These are phyloP conservation scores for Populus trichocarpa DNA, from an alignment of 441 rosid genomes.

Conservation along the genomic window DNA sequence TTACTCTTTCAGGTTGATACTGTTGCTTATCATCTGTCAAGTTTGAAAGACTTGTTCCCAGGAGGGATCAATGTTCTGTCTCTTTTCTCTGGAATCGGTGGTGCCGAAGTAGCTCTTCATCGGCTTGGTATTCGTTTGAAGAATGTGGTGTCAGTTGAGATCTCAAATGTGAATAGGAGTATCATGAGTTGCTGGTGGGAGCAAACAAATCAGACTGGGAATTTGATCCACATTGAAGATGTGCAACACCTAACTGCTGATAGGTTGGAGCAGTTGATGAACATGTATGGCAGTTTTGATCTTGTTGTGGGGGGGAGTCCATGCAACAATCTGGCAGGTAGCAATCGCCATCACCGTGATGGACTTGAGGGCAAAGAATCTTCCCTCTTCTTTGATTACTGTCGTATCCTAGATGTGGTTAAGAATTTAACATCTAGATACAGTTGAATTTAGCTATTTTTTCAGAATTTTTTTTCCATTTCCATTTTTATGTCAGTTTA, in stretches of 20 bases:
- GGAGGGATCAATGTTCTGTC: slow-evolving; percentile 73
- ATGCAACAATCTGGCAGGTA: slow-evolving; percentile 82
- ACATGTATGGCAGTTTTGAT: slow-evolving; percentile 66
- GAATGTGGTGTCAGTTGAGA: slow-evolving; percentile 73
- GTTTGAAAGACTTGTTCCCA: slow-evolving; percentile 56
- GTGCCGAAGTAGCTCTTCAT: slow-evolving; percentile 89
- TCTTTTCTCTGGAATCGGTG: slow-evolving; percentile 93
- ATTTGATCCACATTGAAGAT: slow-evolving; percentile 44
- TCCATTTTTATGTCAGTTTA: background rate
- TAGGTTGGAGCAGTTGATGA: slow-evolving; percentile 49
- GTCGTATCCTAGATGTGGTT: slow-evolving; percentile 59
- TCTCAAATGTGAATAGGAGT: slow-evolving; percentile 54
- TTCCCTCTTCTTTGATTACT: slow-evolving; percentile 63
- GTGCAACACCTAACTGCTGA: slow-evolving; percentile 44
- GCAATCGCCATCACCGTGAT: slow-evolving; percentile 59
- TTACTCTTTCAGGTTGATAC: slow-evolving; percentile 69
- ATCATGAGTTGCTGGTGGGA: slow-evolving; percentile 76
- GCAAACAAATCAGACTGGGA: slow-evolving; percentile 78
- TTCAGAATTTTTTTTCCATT: background rate
- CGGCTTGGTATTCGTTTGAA: slow-evolving; percentile 66
- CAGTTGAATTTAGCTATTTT: slow-evolving; percentile 4
- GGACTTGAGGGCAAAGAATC: slow-evolving; percentile 90
- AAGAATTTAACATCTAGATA: slow-evolving; percentile 28
- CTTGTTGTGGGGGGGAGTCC: slow-evolving; percentile 90
- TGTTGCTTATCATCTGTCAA: slow-evolving; percentile 87